A percentile compares a stretch with the other conserved stretches of the same genome.
Evolutionary conservation across 164 flowering plant species (phyloP).

Genomic region (Berberis vulgaris): DNA sequence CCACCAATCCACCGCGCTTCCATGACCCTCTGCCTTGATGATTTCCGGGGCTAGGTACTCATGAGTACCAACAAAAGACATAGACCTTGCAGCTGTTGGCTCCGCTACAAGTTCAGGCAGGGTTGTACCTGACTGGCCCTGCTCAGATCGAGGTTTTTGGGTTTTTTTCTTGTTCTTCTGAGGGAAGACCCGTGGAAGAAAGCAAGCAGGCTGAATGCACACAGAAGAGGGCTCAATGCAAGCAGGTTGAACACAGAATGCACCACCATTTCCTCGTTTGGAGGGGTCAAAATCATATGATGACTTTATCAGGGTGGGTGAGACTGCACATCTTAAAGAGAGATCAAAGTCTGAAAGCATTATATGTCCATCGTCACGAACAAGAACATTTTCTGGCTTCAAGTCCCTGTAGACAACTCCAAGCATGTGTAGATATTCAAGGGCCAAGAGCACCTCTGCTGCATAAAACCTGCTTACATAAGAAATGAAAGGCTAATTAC

Average conservation of each 20-base stretch:
- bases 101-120: constrained; percentile 59
- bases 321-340: constrained; percentile 72
- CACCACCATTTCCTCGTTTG: constrained; percentile 38
- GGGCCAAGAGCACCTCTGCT: constrained; percentile 83
- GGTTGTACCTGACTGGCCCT: constrained; percentile 21
- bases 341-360: constrained; percentile 95
- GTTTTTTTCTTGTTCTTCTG: constrained; percentile 59
- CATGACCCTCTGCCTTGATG: constrained; percentile 78
- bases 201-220: constrained; percentile 91
- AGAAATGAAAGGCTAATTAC: neutral
- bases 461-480: constrained; percentile 69
- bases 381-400: constrained; percentile 91
- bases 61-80: constrained; percentile 81
- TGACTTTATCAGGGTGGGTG: constrained; percentile 64
- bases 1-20: constrained; percentile 90
- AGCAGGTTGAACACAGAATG: constrained; percentile 86
- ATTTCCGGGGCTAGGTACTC: constrained; percentile 83
- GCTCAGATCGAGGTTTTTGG: constrained; percentile 37
- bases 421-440: constrained; percentile 91
- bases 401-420: constrained; percentile 90
- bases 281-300: constrained; percentile 45
- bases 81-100: constrained; percentile 65
- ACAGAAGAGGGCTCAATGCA: constrained; percentile 79
- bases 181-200: constrained; percentile 64
- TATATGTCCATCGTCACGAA: constrained; percentile 92